Conservation (phyloP, 176 grass and related monocot genomes). For the Poa annua region DNA sequence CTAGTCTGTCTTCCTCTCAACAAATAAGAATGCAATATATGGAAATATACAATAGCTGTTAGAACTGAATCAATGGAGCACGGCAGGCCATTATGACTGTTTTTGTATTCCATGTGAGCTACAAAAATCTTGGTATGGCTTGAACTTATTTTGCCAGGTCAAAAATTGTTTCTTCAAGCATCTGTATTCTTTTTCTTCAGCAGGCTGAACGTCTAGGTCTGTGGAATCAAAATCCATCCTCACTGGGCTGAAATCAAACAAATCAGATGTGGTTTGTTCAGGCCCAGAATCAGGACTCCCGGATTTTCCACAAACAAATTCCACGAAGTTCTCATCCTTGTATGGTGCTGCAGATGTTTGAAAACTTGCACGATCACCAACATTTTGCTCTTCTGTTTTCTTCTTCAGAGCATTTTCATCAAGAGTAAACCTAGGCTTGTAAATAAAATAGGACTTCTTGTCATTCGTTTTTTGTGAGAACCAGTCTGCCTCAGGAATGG, state of each 20-base stretch:
- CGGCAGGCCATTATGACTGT: conserved; percentile 29
- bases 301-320: conserved; percentile 72
- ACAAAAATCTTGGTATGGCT: conserved; percentile 79
- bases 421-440: conserved; percentile 50
- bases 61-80: conserved; percentile 22
- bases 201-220: conserved; percentile 51
- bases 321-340: conserved; percentile 62
- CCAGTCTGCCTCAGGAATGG: conserved; percentile 46
- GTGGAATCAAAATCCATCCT: conserved; percentile 67
- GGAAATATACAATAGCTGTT: conserved; percentile 12
- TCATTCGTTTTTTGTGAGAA: conserved; percentile 48
- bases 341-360: conserved; percentile 27
- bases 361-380: conserved; percentile 12
- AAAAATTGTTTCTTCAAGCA: conserved; percentile 71
- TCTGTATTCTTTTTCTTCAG: conserved; percentile 52
- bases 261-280: conserved; percentile 38
- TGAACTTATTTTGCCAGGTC: conserved; percentile 76
- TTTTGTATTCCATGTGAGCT: conserved; percentile 63
- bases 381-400: conserved; percentile 44
- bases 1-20: conserved; percentile 7
- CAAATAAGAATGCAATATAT: not conserved
- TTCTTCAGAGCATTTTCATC: conserved; percentile 31
- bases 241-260: conserved; percentile 67
- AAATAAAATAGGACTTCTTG: conserved; percentile 74
- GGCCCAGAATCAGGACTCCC: conserved; percentile 49